Conservation (phyloP, 2,329 filamentous ascomycete species). For the Blastomyces emzantsi region DNA sequence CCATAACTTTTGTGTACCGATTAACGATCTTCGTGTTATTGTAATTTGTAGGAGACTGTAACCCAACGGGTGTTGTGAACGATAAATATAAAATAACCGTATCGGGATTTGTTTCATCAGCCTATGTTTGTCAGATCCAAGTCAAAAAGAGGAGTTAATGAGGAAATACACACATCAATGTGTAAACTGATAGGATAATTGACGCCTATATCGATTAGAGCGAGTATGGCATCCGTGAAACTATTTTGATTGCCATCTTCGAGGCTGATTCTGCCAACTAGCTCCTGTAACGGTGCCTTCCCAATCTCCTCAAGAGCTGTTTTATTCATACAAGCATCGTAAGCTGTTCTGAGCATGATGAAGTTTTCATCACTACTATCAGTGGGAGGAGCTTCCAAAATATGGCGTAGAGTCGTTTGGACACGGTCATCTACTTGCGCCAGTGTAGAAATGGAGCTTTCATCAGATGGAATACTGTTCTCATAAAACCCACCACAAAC, state of each 20-base stretch:
- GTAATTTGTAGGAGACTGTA: conserved; percentile 55
- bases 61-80: conserved; percentile 43
- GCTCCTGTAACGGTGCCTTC: conserved; percentile 45
- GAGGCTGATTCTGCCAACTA: conserved; percentile 47
- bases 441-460: conserved; percentile 51
- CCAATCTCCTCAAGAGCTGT: conserved; percentile 48
- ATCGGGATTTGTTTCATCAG: conserved; percentile 49
- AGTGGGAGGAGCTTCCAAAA: neutral
- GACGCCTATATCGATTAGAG: conserved; percentile 31
- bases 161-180: neutral
- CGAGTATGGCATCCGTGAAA: conserved; percentile 30
- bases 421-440: conserved; percentile 54
- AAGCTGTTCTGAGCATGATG: conserved; percentile 54
- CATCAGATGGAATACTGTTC: conserved; percentile 58
- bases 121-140: conserved; percentile 19
- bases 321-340: conserved; percentile 58
- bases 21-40: conserved; percentile 45
- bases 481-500: conserved; percentile 60
- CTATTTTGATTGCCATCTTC: conserved; percentile 19
- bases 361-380: conserved; percentile 44
- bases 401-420: conserved; percentile 15
- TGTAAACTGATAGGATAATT: conserved; percentile 26
- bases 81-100: conserved; percentile 41
- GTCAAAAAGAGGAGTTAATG: neutral
- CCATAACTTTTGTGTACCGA: conserved; percentile 42